Evolutionary conservation across 2,329 filamentous ascomycete species (phyloP).

Genomic region (Arthrobotrys entomopaga): DNA sequence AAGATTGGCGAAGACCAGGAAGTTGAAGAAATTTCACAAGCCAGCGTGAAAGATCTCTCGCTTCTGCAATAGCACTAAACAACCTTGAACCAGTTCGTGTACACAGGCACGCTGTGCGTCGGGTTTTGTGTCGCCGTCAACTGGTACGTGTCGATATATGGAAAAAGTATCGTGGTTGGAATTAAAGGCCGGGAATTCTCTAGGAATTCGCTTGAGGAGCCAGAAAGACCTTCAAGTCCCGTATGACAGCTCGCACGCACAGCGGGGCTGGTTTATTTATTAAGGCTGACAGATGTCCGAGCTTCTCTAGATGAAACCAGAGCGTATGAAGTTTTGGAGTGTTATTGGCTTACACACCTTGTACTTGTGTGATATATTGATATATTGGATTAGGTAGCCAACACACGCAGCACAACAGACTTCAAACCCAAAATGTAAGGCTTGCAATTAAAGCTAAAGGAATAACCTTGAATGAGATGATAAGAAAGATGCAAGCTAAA

Average conservation of each 20-base stretch:
- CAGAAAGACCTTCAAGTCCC: not conserved
- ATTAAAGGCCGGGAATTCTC: slow-evolving; percentile 1
- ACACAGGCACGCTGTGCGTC: not conserved
- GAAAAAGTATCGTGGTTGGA: not conserved
- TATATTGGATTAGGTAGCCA: slow-evolving; percentile 51
- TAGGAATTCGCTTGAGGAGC: slow-evolving; percentile 8
- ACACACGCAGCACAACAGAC: slow-evolving; percentile 41
- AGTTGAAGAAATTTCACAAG: slow-evolving; percentile 27
- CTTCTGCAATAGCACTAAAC: slow-evolving; percentile 3
- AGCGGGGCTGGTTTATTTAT: slow-evolving; percentile 19
- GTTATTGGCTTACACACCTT: slow-evolving; percentile 34
- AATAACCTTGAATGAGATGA: not conserved
- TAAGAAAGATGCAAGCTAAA: slow-evolving; percentile 20
- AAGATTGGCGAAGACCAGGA: slow-evolving; percentile 1
- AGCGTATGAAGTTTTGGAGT: slow-evolving; percentile 41
- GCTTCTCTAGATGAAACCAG: slow-evolving; percentile 50
- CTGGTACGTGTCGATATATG: not conserved
- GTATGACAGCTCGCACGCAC: slow-evolving; percentile 20
- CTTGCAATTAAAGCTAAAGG: no score
- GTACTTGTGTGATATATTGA: slow-evolving; percentile 19
- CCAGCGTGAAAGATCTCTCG: slow-evolving; percentile 39
- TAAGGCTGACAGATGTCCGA: slow-evolving; percentile 41
- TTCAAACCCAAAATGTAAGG: slow-evolving; percentile 26
- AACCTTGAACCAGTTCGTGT: not conserved
- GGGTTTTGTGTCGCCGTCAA: not conserved